Percentiles rank a stretch among this genome's conserved stretches.
These are phyloP conservation scores for Taphrina flavorubra DNA, from an alignment of 1,139 yeast genomes.

Conservation along the genomic window DNA sequence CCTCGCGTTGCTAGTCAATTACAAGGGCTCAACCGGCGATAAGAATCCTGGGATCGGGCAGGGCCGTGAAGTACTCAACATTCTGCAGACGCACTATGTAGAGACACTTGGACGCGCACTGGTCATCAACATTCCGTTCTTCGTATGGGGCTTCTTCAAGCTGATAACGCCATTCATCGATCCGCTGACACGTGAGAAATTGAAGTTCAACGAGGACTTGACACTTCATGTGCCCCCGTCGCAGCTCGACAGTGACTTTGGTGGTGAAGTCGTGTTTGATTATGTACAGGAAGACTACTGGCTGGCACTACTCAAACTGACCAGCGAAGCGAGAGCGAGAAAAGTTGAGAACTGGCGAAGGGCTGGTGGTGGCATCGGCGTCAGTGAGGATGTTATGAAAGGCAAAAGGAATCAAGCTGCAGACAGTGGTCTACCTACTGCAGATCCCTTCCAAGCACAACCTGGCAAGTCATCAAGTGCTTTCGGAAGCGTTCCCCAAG, in stretches of 20 bases:
- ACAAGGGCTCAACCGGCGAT: slow-evolving; percentile 68
- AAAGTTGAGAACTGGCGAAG: slow-evolving; percentile 19
- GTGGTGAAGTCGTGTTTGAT: slow-evolving; percentile 81
- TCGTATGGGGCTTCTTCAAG: slow-evolving; percentile 87
- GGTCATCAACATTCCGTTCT: slow-evolving; percentile 88
- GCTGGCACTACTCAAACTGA: slow-evolving; percentile 69
- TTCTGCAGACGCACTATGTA: slow-evolving; percentile 93
- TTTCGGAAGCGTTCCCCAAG: not conserved
- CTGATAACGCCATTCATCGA: slow-evolving; percentile 93
- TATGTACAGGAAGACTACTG: slow-evolving; percentile 82
- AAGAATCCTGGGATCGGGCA: slow-evolving; percentile 84
- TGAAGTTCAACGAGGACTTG: slow-evolving; percentile 88
- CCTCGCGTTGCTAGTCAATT: slow-evolving; percentile 84
- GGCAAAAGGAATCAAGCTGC: not conserved
- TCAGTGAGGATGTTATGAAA: slow-evolving; percentile 36
- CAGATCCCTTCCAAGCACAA: slow-evolving; percentile 25
- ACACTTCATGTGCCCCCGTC: slow-evolving; percentile 76
- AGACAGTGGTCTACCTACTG: not conserved
- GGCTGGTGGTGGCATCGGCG: slow-evolving; percentile 38
- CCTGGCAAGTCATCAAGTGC: not conserved
- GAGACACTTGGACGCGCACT: slow-evolving; percentile 92
- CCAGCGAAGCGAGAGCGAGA: slow-evolving; percentile 58
- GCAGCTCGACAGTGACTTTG: slow-evolving; percentile 82
- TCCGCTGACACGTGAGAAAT: slow-evolving; percentile 89
- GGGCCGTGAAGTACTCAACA: slow-evolving; percentile 81